Evolutionary conservation across 768 basidiomycete species (phyloP).

Genomic region (Exidia glandulosa): DNA sequence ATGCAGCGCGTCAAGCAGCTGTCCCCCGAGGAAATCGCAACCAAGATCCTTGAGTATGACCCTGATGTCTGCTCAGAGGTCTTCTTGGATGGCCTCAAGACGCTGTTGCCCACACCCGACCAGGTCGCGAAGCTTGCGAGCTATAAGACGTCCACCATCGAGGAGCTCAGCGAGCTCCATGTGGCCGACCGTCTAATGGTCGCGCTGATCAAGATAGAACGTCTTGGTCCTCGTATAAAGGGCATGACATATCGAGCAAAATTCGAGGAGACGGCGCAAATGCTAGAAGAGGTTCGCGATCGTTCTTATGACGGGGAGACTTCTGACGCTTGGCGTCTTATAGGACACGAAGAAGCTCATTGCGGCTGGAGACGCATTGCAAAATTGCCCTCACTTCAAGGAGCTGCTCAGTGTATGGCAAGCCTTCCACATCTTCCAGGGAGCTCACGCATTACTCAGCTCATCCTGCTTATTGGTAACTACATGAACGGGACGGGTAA

Average conservation of each 20-base stretch:
- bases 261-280: constrained; percentile 75
- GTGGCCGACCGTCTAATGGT: constrained; percentile 95
- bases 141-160: constrained; percentile 75
- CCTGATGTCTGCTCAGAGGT: constrained; percentile 75
- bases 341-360: constrained; percentile 74
- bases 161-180: constrained; percentile 82
- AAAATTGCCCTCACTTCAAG: constrained; percentile 80
- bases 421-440: not conserved
- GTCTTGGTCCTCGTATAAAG: constrained; percentile 76
- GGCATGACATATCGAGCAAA: constrained; percentile 90
- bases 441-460: constrained; percentile 26
- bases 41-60: constrained; percentile 78
- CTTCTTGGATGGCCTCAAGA: constrained; percentile 82
- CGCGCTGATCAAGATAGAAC: constrained; percentile 87
- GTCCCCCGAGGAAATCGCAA: constrained; percentile 78
- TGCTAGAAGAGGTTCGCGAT: constrained; percentile 65
- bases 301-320: not conserved
- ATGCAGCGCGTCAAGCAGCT: constrained; percentile 78
- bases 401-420: constrained; percentile 68
- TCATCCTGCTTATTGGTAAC: constrained; percentile 92
- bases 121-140: constrained; percentile 86
- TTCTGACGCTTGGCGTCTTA: not conserved
- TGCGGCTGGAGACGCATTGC: constrained; percentile 68
- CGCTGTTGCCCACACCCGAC: constrained; percentile 83
- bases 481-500: constrained; percentile 96